phyloP scores from a whole-genome alignment of 176 grass and related monocot species.

The Oryza nivara region DNA sequence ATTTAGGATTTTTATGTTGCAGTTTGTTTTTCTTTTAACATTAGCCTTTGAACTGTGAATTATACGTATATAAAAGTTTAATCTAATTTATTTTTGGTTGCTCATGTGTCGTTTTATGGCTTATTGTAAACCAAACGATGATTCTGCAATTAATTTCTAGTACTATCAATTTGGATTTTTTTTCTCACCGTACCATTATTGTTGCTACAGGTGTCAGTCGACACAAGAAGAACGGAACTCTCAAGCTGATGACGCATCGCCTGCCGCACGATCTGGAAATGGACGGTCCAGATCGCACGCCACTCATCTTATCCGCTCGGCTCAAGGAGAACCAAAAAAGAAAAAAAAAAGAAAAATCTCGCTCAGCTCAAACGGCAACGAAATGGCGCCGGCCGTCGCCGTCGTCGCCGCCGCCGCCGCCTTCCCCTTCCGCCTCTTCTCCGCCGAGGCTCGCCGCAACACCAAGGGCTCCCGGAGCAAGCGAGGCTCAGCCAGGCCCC shows the following conservation, averaged over 20 bases:
- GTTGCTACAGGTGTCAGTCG: no score
- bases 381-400: slow-evolving; percentile 50
- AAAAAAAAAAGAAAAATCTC: not conserved
- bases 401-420: slow-evolving; percentile 48
- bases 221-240: no score
- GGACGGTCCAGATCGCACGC: not conserved
- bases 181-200: no score
- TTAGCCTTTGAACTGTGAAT: no score
- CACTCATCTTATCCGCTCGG: slow-evolving; percentile 35
- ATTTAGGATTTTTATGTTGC: no score
- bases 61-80: no score
- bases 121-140: no score
- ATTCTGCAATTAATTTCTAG: no score
- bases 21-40: no score
- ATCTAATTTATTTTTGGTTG: no score
- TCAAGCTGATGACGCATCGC: not conserved
- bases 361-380: not conserved
- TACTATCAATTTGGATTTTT: no score
- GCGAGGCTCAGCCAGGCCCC: slow-evolving; percentile 38
- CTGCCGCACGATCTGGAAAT: not conserved
- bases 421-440: slow-evolving; percentile 65
- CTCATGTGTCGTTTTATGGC: no score
- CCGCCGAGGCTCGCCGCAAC: slow-evolving; percentile 56
- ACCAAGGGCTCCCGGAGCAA: slow-evolving; percentile 27
- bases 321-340: not conserved